A percentile compares a stretch with the other conserved stretches of the same genome.
Conservation (phyloP, 2,329 filamentous ascomycete species). For the Tolypocladium album region DNA sequence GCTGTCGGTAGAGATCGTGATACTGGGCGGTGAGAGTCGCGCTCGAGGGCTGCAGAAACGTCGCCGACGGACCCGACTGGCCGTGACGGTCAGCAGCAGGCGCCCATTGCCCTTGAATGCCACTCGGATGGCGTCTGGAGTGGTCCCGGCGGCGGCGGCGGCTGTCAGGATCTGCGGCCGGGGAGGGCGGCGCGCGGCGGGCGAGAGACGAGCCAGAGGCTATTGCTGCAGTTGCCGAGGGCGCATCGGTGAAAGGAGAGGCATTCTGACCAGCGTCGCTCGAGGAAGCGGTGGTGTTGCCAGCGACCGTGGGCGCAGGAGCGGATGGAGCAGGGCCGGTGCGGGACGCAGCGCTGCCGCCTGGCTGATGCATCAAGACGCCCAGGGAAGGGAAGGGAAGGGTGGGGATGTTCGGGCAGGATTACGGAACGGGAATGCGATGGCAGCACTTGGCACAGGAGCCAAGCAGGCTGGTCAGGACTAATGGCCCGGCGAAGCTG, state of each 20-base stretch:
- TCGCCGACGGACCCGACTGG: slow-evolving; percentile 5
- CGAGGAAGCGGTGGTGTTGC: neutral
- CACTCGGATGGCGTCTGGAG: slow-evolving; percentile 5
- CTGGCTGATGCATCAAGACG: slow-evolving; percentile 20
- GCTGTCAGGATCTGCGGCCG: too few relatives aligned
- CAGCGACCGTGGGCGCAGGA: neutral
- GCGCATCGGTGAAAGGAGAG: neutral
- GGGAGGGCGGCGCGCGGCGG: neutral
- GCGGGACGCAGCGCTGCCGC: slow-evolving; percentile 5
- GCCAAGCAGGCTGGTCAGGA: neutral
- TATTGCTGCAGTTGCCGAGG: neutral
- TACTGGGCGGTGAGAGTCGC: neutral
- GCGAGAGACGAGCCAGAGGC: neutral
- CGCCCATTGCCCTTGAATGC: slow-evolving; percentile 6
- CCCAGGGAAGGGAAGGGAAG: slow-evolving; percentile 10
- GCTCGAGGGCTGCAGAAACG: neutral
- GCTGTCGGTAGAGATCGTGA: neutral
- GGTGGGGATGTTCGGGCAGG: neutral
- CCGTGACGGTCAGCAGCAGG: slow-evolving; percentile 5
- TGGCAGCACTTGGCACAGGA: neutral
- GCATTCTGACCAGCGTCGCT: neutral
- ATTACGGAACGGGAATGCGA: neutral
- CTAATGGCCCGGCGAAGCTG: neutral
- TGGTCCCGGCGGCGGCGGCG: neutral
- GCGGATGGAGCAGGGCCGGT: slow-evolving; percentile 5